Conservation (phyloP, 2,329 filamentous ascomycete genomes). For the Colletotrichum sublineola region DNA sequence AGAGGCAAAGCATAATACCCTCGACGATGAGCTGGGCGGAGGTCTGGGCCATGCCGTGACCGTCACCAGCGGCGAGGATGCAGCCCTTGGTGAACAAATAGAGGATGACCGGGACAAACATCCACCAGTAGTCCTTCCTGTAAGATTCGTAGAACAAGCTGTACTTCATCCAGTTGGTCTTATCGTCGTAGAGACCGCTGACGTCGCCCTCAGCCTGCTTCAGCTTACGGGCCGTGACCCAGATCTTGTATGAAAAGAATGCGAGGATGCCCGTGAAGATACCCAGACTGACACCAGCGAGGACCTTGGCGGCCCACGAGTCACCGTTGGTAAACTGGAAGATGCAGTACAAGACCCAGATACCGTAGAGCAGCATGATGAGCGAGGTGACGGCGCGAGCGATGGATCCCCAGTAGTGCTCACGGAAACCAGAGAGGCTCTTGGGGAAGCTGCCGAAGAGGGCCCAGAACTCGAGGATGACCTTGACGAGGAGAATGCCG, state of each 20-base stretch:
- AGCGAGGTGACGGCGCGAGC: conserved; percentile 90
- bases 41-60: conserved; percentile 86
- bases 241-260: conserved; percentile 90
- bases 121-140: conserved; percentile 96
- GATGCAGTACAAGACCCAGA: conserved; percentile 96
- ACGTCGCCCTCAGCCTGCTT: conserved; percentile 82
- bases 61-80: conserved; percentile 86
- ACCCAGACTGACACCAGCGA: conserved; percentile 84
- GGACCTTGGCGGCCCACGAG: conserved; percentile 89
- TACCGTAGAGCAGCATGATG: conserved; percentile 90
- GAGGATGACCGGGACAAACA: conserved; percentile 89
- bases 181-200: conserved; percentile 84
- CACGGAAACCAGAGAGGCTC: conserved; percentile 84
- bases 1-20: conserved; percentile 79
- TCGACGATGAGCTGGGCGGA: conserved; percentile 86
- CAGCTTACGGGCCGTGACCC: conserved; percentile 78
- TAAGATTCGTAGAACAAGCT: conserved; percentile 97
- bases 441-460: conserved; percentile 90
- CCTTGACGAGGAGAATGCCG: conserved; percentile 89
- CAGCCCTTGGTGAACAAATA: conserved; percentile 94
- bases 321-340: conserved; percentile 96
- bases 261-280: conserved; percentile 85
- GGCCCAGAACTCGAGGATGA: conserved; percentile 91
- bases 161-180: conserved; percentile 92
- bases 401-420: conserved; percentile 96